phyloP scores from a whole-genome alignment of 108 stramenopile genomes.

The Skeletonema menzelii region DNA sequence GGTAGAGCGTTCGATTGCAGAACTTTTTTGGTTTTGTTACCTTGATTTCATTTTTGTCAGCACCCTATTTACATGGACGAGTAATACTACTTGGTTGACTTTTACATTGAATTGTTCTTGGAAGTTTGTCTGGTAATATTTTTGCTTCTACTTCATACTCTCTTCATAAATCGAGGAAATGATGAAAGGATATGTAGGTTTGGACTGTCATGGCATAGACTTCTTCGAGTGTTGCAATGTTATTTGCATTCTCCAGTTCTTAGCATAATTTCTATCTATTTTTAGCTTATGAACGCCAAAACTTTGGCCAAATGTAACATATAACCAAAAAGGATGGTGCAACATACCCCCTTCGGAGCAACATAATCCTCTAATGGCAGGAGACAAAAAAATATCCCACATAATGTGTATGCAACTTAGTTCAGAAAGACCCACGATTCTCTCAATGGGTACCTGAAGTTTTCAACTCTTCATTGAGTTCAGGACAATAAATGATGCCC shows the following conservation, averaged over 20 bases:
- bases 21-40: neutral
- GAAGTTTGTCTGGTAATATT: too few relatives aligned
- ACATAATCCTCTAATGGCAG: neutral
- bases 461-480: slow-evolving; percentile 3
- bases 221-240: too few relatives aligned
- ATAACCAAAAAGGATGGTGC: neutral
- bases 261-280: neutral
- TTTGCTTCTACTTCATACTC: too few relatives aligned
- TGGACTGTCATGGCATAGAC: too few relatives aligned
- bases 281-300: neutral
- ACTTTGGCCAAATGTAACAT: neutral
- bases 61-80: too few relatives aligned
- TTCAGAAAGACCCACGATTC: neutral
- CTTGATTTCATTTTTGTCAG: neutral
- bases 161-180: too few relatives aligned
- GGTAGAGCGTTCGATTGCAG: slow-evolving; percentile 77
- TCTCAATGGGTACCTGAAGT: neutral
- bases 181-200: too few relatives aligned
- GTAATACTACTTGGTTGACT: too few relatives aligned
- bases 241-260: too few relatives aligned
- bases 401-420: neutral
- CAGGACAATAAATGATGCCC: slow-evolving; percentile 12
- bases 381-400: neutral
- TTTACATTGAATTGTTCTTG: too few relatives aligned
- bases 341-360: neutral